Percentiles rank a stretch among this genome's conserved stretches.
Evolutionary conservation across 2,329 filamentous ascomycete genomes (phyloP).

Genomic region (Arachnomyces sp.): DNA sequence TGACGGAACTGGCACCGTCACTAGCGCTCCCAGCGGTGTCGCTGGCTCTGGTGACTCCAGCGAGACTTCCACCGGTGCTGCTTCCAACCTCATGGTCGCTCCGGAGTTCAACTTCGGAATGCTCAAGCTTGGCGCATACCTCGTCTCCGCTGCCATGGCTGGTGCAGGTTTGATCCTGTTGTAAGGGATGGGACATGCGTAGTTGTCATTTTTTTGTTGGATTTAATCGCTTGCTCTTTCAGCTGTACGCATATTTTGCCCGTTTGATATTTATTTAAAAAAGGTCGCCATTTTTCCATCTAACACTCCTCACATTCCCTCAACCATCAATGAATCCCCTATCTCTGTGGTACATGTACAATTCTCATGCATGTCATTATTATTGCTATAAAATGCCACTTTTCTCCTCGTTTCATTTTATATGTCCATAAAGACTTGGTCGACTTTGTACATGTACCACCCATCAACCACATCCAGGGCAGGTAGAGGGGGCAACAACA

Average conservation of each 20-base stretch:
- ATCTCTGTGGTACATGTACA: too few relatives aligned
- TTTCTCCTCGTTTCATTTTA: too few relatives aligned
- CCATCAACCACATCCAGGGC: too few relatives aligned
- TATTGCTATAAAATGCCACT: too few relatives aligned
- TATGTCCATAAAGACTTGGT: too few relatives aligned
- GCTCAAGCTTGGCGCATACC: conserved; percentile 36
- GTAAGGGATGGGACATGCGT: conserved; percentile 25
- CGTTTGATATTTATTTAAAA: not conserved
- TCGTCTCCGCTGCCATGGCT: conserved; percentile 35
- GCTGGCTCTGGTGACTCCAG: conserved; percentile 12
- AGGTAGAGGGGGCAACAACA: too few relatives aligned
- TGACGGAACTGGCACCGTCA: conserved; percentile 32
- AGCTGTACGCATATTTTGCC: not conserved
- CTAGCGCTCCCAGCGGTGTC: conserved; percentile 22
- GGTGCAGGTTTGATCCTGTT: conserved; percentile 41
- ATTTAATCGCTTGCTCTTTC: not conserved
- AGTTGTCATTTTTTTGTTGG: not conserved
- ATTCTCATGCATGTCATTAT: too few relatives aligned
- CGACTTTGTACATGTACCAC: too few relatives aligned
- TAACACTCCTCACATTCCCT: too few relatives aligned
- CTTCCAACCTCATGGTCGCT: conserved; percentile 19
- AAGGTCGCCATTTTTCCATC: too few relatives aligned
- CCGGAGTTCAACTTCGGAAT: conserved; percentile 31
- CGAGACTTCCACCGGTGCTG: conserved; percentile 24
- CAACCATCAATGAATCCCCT: too few relatives aligned